Conservation (phyloP, 148 eudicot species). For the Polygonum aviculare region DNA sequence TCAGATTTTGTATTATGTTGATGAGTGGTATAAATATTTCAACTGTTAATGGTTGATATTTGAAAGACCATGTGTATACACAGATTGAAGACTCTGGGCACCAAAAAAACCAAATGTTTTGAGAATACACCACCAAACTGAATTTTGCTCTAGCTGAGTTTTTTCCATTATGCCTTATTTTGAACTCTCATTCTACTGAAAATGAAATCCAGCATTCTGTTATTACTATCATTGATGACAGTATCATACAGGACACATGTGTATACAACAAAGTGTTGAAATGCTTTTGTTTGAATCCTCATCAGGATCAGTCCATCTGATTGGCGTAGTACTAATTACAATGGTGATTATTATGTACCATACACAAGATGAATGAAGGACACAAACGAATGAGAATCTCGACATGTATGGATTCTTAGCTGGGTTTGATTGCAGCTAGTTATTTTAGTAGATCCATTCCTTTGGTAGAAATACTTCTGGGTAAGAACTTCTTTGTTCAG, state of each 20-base stretch:
- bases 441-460: slow-evolving; percentile 63
- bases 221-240: background rate
- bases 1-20: slow-evolving; percentile 5
- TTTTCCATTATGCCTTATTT: background rate
- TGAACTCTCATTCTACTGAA: background rate
- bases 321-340: background rate
- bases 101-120: background rate
- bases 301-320: slow-evolving; percentile 8
- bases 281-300: background rate
- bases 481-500: slow-evolving; percentile 15
- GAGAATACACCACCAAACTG: background rate
- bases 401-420: background rate
- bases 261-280: slow-evolving; percentile 1
- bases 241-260: background rate
- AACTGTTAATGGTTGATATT: background rate
- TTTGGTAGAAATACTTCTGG: slow-evolving; percentile 63
- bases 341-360: background rate
- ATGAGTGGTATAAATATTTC: background rate
- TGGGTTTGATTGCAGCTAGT: background rate
- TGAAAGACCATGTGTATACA: slow-evolving; percentile 1
- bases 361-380: slow-evolving; percentile 7
- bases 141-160: too few relatives aligned
- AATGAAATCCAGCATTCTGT: background rate
- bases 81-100: background rate
- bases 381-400: slow-evolving; percentile 2